phyloP scores from a whole-genome alignment of 805 yeast species.

The Candida namnaoensis region DNA sequence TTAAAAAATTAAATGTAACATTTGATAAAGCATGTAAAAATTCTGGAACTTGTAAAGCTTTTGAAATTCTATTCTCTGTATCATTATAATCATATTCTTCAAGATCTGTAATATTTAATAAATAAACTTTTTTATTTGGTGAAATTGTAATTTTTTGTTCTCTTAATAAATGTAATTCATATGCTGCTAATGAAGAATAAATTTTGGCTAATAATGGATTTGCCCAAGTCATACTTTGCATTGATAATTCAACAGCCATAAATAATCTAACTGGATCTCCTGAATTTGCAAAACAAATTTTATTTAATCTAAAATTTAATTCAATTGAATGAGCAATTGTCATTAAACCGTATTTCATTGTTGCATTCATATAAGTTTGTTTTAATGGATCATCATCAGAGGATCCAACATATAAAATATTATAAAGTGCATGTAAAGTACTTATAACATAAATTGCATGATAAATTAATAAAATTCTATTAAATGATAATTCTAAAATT shows the following conservation, averaged over 20 bases:
- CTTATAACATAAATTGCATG: slow-evolving; percentile 3
- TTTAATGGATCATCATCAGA: slow-evolving; percentile 5
- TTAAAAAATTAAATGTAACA: background rate
- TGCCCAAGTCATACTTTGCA: background rate
- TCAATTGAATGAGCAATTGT: slow-evolving; percentile 13
- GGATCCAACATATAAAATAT: slow-evolving; percentile 8
- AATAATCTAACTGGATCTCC: background rate
- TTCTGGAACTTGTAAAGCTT: background rate
- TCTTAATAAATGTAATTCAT: background rate
- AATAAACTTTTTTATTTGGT: background rate
- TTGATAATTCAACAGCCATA: background rate
- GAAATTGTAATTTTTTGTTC: background rate
- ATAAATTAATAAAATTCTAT: background rate
- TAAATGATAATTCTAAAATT: background rate
- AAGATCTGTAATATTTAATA: background rate
- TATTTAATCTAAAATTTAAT: slow-evolving; percentile 8
- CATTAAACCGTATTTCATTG: slow-evolving; percentile 13
- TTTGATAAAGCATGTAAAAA: background rate
- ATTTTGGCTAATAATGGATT: background rate
- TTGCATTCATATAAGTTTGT: slow-evolving; percentile 6
- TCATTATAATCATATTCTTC: background rate
- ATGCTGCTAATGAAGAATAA: background rate
- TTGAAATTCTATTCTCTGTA: background rate
- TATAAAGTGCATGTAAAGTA: slow-evolving; percentile 11
- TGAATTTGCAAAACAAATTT: slow-evolving; percentile 1